Percentiles rank a stretch among this genome's conserved stretches.
These are phyloP conservation scores for Calamus simplicifolius DNA, from an alignment of 176 grass and related monocot species.

Conservation along the genomic window DNA sequence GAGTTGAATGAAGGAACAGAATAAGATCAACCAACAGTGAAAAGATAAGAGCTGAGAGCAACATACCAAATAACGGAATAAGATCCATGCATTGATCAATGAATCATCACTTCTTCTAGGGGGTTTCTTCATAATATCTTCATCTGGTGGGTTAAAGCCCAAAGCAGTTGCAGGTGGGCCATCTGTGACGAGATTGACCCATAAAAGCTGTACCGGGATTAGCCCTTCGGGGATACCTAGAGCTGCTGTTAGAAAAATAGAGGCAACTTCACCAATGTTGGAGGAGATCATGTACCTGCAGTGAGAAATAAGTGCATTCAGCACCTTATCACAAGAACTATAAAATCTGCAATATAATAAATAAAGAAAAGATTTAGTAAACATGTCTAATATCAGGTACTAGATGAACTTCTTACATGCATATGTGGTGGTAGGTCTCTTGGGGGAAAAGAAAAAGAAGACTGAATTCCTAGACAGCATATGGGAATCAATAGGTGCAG, in stretches of 20 bases:
- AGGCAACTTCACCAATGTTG: constrained; percentile 26
- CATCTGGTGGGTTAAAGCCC: constrained; percentile 29
- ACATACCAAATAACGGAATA: constrained; percentile 31
- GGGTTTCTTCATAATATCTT: constrained; percentile 34
- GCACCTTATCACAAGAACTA: no score
- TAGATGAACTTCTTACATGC: no score
- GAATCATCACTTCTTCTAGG: constrained; percentile 26
- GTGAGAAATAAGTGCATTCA: neutral
- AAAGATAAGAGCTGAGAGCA: no score
- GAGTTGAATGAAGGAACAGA: no score
- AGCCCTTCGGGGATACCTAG: constrained; percentile 37
- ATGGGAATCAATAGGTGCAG: no score
- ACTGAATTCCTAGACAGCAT: no score
- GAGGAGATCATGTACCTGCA: constrained; percentile 31
- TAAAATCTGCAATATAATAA: no score
- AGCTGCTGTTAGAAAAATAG: constrained; percentile 31
- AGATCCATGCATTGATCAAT: constrained; percentile 30
- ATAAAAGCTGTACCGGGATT: constrained; percentile 35
- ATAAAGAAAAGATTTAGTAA: no score
- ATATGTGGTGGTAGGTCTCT: no score
- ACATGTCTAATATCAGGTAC: no score
- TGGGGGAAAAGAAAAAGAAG: no score
- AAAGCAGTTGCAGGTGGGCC: constrained; percentile 27
- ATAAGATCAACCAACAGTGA: no score
- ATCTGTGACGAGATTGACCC: constrained; percentile 33